Evolutionary conservation across 2,329 filamentous ascomycete species (phyloP).

Genomic region (Calonectria fujianensis): DNA sequence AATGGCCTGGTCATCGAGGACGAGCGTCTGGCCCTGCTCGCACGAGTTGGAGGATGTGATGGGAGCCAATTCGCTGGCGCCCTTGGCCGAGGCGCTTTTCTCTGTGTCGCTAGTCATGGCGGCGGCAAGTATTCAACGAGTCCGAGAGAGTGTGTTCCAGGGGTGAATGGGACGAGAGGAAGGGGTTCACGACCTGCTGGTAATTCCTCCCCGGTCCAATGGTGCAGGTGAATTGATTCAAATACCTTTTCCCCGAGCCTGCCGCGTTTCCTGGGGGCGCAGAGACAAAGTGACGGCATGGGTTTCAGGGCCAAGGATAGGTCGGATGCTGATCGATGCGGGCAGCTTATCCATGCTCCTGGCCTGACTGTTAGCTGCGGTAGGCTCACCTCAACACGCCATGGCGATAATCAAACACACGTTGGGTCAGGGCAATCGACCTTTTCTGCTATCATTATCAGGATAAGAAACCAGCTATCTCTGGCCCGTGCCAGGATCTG

Average conservation of each 20-base stretch:
- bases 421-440: not conserved
- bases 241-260: slow-evolving; percentile 28
- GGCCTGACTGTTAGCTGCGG: slow-evolving; percentile 33
- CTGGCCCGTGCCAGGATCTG: slow-evolving; percentile 22
- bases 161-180: not conserved
- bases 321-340: slow-evolving; percentile 25
- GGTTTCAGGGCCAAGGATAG: slow-evolving; percentile 22
- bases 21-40: slow-evolving; percentile 35
- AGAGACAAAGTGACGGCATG: slow-evolving; percentile 17
- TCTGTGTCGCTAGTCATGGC: slow-evolving; percentile 36
- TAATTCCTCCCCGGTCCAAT: not conserved
- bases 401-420: slow-evolving; percentile 30
- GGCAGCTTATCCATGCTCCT: slow-evolving; percentile 37
- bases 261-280: not conserved
- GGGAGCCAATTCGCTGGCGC: slow-evolving; percentile 29
- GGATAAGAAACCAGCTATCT: slow-evolving; percentile 34
- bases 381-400: slow-evolving; percentile 36
- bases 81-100: slow-evolving; percentile 32
- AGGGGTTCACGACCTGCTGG: slow-evolving; percentile 4
- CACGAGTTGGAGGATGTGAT: slow-evolving; percentile 34
- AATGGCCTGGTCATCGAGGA: slow-evolving; percentile 36
- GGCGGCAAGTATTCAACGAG: not conserved
- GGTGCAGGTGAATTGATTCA: slow-evolving; percentile 30
- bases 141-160: not conserved
- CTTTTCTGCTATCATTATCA: slow-evolving; percentile 10